These are phyloP conservation scores for Crucibulum laeve DNA, from an alignment of 768 basidiomycete genomes.

Conservation along the genomic window DNA sequence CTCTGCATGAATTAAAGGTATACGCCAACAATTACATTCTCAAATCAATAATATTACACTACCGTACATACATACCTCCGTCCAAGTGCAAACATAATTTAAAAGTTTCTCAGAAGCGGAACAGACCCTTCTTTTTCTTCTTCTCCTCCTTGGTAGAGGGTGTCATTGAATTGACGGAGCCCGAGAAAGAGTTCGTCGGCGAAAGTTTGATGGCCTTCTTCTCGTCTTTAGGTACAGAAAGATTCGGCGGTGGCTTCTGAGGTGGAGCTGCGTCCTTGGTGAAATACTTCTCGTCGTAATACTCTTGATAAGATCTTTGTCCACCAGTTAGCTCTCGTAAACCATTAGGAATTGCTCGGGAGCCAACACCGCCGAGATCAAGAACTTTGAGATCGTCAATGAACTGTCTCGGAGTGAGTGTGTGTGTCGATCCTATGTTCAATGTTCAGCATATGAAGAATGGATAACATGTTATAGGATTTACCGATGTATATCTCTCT, in stretches of 20 bases:
- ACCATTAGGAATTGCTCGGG: conserved; percentile 66
- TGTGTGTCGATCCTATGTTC: conserved; percentile 82
- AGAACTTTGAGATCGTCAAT: conserved; percentile 85
- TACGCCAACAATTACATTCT: conserved; percentile 12
- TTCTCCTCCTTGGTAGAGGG: conserved; percentile 45
- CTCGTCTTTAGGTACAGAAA: conserved; percentile 27
- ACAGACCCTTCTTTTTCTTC: conserved; percentile 77
- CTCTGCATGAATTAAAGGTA: conserved; percentile 11
- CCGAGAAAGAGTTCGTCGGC: conserved; percentile 48
- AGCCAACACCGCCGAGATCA: conserved; percentile 84
- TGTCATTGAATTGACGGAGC: conserved; percentile 34
- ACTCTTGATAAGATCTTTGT: conserved; percentile 59
- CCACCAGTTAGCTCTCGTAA: conserved; percentile 43
- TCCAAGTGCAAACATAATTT: neutral
- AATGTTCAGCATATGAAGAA: neutral
- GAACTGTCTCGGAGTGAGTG: conserved; percentile 77
- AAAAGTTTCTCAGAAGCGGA: conserved; percentile 47
- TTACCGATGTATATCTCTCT: conserved; percentile 92
- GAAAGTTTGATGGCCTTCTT: conserved; percentile 40
- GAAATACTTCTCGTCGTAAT: conserved; percentile 78
- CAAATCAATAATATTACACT: conserved; percentile 1
- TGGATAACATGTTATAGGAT: neutral
- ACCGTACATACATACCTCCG: conserved; percentile 15
- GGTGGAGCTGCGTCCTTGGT: conserved; percentile 59
- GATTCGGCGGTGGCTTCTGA: conserved; percentile 31